Percentiles rank a stretch among this genome's conserved stretches.
These are phyloP conservation scores for Setomelanomma holmii DNA, from an alignment of 2,329 filamentous ascomycete species.

Conservation along the genomic window DNA sequence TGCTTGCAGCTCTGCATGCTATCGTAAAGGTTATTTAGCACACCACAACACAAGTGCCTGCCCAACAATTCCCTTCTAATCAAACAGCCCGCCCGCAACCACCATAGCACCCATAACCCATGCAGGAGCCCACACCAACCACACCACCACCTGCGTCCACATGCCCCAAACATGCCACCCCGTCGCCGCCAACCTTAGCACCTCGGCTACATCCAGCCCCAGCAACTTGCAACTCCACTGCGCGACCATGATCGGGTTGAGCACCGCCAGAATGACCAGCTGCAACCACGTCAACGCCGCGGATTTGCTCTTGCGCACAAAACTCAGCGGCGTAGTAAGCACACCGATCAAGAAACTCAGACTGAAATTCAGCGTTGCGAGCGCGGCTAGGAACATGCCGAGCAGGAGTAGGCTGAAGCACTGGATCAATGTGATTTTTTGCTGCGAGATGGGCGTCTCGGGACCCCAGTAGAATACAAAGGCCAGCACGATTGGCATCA, in stretches of 20 bases:
- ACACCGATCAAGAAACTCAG: conserved; percentile 86
- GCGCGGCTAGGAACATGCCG: conserved; percentile 87
- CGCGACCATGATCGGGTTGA: conserved; percentile 45
- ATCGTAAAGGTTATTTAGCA: too few species aligned
- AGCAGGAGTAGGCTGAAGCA: conserved; percentile 92
- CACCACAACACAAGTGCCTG: too few species aligned
- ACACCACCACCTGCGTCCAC: conserved; percentile 89
- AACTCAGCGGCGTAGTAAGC: conserved; percentile 79
- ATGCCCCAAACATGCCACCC: conserved; percentile 90
- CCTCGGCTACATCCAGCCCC: conserved; percentile 54
- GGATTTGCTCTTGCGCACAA: conserved; percentile 57
- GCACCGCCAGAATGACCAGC: conserved; percentile 27
- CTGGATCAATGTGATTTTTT: conserved; percentile 81
- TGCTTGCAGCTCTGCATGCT: too few species aligned
- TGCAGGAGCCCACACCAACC: conserved; percentile 94
- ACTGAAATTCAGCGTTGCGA: conserved; percentile 95
- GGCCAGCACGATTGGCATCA: conserved; percentile 42
- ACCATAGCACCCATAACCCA: conserved; percentile 70
- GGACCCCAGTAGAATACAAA: conserved; percentile 45
- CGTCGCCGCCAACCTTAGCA: conserved; percentile 78
- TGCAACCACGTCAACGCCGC: conserved; percentile 16
- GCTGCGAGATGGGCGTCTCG: conserved; percentile 59
- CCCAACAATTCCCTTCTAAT: conserved; percentile 1
- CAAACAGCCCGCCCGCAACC: conserved; percentile 32
- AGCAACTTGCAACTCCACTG: conserved; percentile 31